These are phyloP conservation scores for Colletotrichum cuscutae DNA, from an alignment of 2,329 filamentous ascomycete species.

Conservation along the genomic window DNA sequence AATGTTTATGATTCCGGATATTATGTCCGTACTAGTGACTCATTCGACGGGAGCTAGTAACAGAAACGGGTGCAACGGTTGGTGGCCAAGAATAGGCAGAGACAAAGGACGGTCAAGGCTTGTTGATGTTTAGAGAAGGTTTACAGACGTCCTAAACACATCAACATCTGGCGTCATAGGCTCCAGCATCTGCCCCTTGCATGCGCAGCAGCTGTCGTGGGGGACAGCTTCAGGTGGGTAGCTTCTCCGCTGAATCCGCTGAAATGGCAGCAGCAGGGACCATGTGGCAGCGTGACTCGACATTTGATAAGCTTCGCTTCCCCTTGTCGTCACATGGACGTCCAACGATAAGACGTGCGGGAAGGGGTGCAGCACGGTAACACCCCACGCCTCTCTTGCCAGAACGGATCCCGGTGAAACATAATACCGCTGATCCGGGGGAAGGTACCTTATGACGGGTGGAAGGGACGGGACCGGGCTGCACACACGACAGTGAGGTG, in stretches of 20 bases:
- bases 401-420: conserved; percentile 5
- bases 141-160: conserved; percentile 3
- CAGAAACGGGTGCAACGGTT: conserved; percentile 19
- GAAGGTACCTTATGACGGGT: not conserved
- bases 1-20: not conserved
- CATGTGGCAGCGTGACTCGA: conserved; percentile 34
- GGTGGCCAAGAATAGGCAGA: conserved; percentile 22
- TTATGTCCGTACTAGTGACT: conserved; percentile 15
- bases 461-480: not conserved
- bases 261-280: conserved; percentile 30
- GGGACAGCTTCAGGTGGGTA: conserved; percentile 26
- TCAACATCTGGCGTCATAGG: conserved; percentile 33
- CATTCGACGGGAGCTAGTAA: conserved; percentile 19
- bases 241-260: conserved; percentile 13
- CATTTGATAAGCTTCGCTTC: conserved; percentile 27
- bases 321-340: conserved; percentile 32
- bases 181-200: conserved; percentile 29
- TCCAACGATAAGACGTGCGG: conserved; percentile 14
- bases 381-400: conserved; percentile 5
- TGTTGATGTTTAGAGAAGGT: conserved; percentile 15
- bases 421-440: conserved; percentile 17
- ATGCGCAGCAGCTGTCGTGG: conserved; percentile 24
- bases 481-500: not conserved
- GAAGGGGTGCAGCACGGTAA: not conserved
- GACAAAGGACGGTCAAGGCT: conserved; percentile 12